phyloP scores from a whole-genome alignment of 352 stramenopile genomes.

The Phytophthora meadii region DNA sequence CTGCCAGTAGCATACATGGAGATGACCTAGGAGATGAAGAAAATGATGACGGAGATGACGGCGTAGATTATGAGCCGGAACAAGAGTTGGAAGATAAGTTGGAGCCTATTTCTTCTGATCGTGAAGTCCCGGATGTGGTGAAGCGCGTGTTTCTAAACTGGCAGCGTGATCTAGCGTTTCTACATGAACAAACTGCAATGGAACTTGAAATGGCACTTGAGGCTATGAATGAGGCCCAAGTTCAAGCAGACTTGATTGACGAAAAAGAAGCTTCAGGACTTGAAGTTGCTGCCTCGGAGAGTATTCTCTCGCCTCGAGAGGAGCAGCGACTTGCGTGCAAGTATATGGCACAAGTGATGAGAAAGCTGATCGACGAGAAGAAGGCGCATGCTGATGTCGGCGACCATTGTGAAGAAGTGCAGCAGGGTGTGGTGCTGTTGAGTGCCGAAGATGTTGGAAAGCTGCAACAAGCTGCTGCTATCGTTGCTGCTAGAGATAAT shows the following conservation, averaged over 20 bases:
- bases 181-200: slow-evolving; percentile 37
- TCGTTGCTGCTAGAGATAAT: slow-evolving; percentile 7
- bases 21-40: slow-evolving; percentile 10
- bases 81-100: slow-evolving; percentile 15
- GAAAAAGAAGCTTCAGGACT: slow-evolving; percentile 2
- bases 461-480: background rate
- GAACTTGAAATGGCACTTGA: slow-evolving; percentile 41
- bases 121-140: slow-evolving; percentile 40
- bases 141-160: slow-evolving; percentile 61
- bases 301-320: background rate
- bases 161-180: slow-evolving; percentile 53
- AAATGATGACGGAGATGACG: slow-evolving; percentile 5
- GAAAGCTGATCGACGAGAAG: slow-evolving; percentile 30
- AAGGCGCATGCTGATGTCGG: background rate
- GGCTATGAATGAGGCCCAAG: slow-evolving; percentile 17
- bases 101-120: background rate
- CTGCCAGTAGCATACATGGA: slow-evolving; percentile 5
- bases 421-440: slow-evolving; percentile 6
- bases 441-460: slow-evolving; percentile 4
- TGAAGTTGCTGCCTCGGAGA: background rate
- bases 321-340: slow-evolving; percentile 34
- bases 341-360: slow-evolving; percentile 39
- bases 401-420: background rate
- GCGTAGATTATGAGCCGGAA: slow-evolving; percentile 8
- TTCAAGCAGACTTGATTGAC: background rate